Base-by-base conservation (phyloP, 1,284 basidiomycete species). In the Malassezia japonica region DNA sequence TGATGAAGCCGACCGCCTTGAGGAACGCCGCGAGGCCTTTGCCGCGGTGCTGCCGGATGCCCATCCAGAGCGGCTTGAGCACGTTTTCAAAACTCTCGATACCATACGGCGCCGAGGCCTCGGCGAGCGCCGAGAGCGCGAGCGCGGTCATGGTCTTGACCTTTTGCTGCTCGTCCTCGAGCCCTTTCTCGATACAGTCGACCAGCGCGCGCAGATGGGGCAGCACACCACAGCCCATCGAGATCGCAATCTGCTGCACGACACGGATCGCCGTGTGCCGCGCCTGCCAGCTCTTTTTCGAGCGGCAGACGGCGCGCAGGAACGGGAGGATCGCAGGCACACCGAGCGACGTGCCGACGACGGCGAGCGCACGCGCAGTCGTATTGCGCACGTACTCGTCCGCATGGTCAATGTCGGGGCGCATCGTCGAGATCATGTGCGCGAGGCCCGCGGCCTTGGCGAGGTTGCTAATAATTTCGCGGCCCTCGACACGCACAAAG, bases 381-480 rank as follows among this genome's bases (percentile, higher is more conserved):
- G 94, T 98, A 75, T 98, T 99, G 56, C 94, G 87, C 21, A 98
- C 92, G 65, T 98, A 98, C 75, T 99, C 94, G 74, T 99, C 94
- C 35, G 92, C 90, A 68, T 98, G 92, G 75, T 99, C 92, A 62
- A 99, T 98, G 79, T 99, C 92, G 3, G 94, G 94, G 65, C 92
- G 85, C 92, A 99, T 98, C 18, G 92, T 98, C 31, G 92, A 98
- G 67, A 99, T 98, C 94, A 99, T 98, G 75, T 98, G 94, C 2
- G 92, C 94, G 20, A 98, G 83, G 75, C 94, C 92, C 28, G 94
- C 92, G 2, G 94, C 94, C 75, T 98, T 99, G 40, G 94, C 94
- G 42, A 98, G 78, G 75, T 99, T 98, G 67, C 88, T 92, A 68
- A 99, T 99, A 73, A 98, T 98, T 77, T 98, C 94, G 46, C 94